Evolutionary conservation across 176 grass and related monocot species (phyloP).

Genomic region (Carex parvula): DNA sequence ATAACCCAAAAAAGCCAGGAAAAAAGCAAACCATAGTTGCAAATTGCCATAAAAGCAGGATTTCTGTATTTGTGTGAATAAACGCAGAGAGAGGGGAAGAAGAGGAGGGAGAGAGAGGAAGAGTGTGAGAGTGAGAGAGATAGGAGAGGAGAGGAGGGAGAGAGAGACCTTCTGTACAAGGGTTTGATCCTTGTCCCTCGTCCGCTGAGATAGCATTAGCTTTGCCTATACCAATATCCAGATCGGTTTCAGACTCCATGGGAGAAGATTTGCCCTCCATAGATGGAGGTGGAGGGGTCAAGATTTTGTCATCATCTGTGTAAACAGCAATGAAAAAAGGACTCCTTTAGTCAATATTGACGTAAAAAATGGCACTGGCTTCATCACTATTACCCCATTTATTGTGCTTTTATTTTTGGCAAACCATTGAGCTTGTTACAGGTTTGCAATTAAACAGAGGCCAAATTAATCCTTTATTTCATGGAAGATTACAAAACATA

Average conservation of each 20-base stretch:
- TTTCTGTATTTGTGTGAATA: not conserved
- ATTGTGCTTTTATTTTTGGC: not conserved
- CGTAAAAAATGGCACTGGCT: not conserved
- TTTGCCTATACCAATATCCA: conserved; percentile 2
- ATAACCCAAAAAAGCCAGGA: not conserved
- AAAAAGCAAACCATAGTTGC: not conserved
- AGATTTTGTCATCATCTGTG: conserved; percentile 16
- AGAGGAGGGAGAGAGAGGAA: not conserved
- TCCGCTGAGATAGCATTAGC: conserved; percentile 15
- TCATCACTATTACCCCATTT: not conserved
- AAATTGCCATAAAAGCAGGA: not conserved
- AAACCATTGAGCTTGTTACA: not conserved
- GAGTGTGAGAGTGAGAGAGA: not conserved
- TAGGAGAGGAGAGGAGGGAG: not conserved
- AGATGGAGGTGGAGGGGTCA: conserved; percentile 6
- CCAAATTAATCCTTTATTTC: not conserved
- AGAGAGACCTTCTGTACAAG: conserved; percentile 16
- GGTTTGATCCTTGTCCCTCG: not conserved
- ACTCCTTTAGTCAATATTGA: not conserved
- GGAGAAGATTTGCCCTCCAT: conserved; percentile 26
- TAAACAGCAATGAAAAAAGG: not conserved
- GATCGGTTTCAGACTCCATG: not conserved
- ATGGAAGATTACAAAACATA: not conserved
- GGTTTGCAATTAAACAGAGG: not conserved
- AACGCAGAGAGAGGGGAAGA: no score